These are phyloP conservation scores for Acacia melanoxylon DNA, from an alignment of 306 rosid species.

Conservation along the genomic window DNA sequence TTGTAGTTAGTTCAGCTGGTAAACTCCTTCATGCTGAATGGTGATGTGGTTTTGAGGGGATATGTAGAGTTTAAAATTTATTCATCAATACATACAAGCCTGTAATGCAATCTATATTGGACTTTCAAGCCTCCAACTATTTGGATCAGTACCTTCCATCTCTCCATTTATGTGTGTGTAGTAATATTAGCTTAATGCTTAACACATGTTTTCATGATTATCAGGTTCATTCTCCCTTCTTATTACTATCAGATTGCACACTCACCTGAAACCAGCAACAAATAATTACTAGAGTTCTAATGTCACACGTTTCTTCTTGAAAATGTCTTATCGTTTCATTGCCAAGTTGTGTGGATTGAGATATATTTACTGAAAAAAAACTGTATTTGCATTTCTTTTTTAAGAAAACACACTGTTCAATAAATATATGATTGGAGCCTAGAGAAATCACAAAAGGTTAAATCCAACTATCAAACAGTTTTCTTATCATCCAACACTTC, in stretches of 20 bases:
- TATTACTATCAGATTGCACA: not conserved
- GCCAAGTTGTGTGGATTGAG: not conserved
- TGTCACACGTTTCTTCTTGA: not conserved
- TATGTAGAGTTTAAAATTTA: not conserved
- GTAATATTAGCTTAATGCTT: no score
- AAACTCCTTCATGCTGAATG: not conserved
- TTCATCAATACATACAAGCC: not conserved
- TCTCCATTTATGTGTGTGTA: not conserved
- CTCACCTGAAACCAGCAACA: no score
- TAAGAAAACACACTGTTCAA: not conserved
- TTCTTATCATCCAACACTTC: not conserved
- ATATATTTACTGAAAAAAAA: not conserved
- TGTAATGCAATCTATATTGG: not conserved
- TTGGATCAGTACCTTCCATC: not conserved
- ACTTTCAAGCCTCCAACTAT: not conserved
- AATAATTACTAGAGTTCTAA: not conserved
- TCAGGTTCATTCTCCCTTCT: not conserved
- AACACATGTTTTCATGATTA: not conserved
- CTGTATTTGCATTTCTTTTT: not conserved
- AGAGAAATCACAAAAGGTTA: conserved; percentile 9
- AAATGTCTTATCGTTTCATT: conserved; percentile 1
- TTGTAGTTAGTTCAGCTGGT: not conserved
- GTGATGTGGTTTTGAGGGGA: not conserved
- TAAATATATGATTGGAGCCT: not conserved
- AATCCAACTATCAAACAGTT: not conserved